These are phyloP conservation scores for Lotus japonicus DNA, from an alignment of 306 rosid genomes.

Conservation along the genomic window DNA sequence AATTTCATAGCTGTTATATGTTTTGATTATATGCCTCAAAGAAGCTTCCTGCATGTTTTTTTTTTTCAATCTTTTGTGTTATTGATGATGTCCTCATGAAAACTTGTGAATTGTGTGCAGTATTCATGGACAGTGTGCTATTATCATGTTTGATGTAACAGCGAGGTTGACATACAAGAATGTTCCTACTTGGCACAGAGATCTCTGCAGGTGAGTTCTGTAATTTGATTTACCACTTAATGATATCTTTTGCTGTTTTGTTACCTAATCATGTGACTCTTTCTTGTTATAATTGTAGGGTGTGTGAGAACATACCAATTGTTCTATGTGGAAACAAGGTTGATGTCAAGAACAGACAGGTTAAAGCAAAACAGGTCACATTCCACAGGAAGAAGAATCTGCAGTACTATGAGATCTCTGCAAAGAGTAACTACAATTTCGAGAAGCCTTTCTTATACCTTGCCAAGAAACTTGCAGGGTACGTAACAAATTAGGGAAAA, in stretches of 20 bases:
- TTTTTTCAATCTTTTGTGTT: too few relatives aligned
- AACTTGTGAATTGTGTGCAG: conserved; percentile 30
- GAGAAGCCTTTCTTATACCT: conserved; percentile 79
- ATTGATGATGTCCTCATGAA: background rate
- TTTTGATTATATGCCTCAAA: too few relatives aligned
- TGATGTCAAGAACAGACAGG: conserved; percentile 77
- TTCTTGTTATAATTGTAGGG: conserved; percentile 35
- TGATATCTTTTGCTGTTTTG: background rate
- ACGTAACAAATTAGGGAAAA: conserved; percentile 20
- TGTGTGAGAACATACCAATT: conserved; percentile 73
- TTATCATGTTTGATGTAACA: conserved; percentile 75
- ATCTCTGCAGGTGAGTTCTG: conserved; percentile 56
- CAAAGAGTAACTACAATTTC: conserved; percentile 77
- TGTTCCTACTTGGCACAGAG: conserved; percentile 80
- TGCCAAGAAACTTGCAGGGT: conserved; percentile 80
- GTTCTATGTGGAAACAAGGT: conserved; percentile 85
- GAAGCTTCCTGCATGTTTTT: too few relatives aligned
- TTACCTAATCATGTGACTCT: background rate
- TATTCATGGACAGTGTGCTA: conserved; percentile 73
- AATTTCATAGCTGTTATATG: too few relatives aligned
- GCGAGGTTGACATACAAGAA: conserved; percentile 68
- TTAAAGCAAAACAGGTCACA: conserved; percentile 76
- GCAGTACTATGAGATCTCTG: conserved; percentile 79
- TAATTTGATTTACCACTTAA: too few relatives aligned
- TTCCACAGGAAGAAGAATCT: conserved; percentile 83